Evolutionary conservation across 2,329 filamentous ascomycete genomes (phyloP).

Genomic region (Botrytis pseudocinerea): DNA sequence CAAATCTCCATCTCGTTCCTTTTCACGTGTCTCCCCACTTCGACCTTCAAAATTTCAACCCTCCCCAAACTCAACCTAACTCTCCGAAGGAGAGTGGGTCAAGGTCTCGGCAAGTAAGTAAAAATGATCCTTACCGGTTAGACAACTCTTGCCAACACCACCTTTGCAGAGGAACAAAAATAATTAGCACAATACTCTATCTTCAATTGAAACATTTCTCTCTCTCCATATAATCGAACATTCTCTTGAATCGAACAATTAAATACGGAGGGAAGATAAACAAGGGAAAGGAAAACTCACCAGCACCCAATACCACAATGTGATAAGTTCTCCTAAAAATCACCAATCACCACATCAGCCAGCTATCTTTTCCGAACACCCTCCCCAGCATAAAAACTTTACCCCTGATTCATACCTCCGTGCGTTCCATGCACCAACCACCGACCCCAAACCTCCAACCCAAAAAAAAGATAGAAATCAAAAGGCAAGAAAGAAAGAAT

Average conservation of each 20-base stretch:
- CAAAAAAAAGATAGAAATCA: background rate
- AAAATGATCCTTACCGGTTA: conserved; percentile 58
- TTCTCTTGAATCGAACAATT: background rate
- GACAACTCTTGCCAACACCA: conserved; percentile 73
- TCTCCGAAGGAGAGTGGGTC: conserved; percentile 18
- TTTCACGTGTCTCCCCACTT: background rate
- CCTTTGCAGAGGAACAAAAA: conserved; percentile 47
- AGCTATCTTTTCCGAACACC: conserved; percentile 6
- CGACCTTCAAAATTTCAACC: background rate
- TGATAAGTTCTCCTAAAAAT: conserved; percentile 59
- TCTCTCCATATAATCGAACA: background rate
- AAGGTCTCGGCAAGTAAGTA: conserved; percentile 17
- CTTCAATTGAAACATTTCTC: background rate
- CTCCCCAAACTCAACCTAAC: conserved; percentile 1
- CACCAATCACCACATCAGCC: conserved; percentile 14
- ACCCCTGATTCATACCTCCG: conserved; percentile 23
- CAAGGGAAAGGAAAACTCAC: conserved; percentile 39
- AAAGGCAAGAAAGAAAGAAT: background rate
- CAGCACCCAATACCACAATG: conserved; percentile 65
- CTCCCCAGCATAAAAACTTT: conserved; percentile 11
- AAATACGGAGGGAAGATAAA: conserved; percentile 8
- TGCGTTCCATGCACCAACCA: conserved; percentile 20
- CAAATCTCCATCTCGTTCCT: background rate
- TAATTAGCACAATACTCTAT: conserved; percentile 29
- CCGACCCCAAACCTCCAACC: background rate